Conservation (phyloP, 2,329 filamentous ascomycete species). For the Stachybotrys chartarum region DNA sequence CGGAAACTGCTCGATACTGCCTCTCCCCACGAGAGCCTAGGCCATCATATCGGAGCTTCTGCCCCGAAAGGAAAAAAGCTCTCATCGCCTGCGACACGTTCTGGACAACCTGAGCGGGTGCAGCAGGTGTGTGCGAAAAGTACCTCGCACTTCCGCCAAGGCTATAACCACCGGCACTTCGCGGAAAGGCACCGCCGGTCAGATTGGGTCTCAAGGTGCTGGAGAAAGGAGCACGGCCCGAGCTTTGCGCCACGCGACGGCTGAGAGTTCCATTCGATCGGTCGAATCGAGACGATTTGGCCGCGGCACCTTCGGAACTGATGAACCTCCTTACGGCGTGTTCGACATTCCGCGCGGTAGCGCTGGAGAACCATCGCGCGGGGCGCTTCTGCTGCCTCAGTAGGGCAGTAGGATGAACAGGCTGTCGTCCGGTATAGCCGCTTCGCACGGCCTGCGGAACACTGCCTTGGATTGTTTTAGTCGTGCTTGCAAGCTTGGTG, state of each 20-base stretch:
- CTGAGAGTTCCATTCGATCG: slow-evolving; percentile 42
- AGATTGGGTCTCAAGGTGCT: slow-evolving; percentile 85
- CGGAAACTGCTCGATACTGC: slow-evolving; percentile 70
- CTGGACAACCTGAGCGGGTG: slow-evolving; percentile 83
- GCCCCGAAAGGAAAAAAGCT: slow-evolving; percentile 85
- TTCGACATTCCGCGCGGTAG: slow-evolving; percentile 33
- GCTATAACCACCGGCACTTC: slow-evolving; percentile 84
- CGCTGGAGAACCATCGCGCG: slow-evolving; percentile 41
- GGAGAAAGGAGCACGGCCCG: slow-evolving; percentile 77
- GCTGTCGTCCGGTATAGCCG: slow-evolving; percentile 35
- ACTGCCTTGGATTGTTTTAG: slow-evolving; percentile 36
- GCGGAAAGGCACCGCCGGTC: slow-evolving; percentile 76
- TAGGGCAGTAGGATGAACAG: slow-evolving; percentile 45
- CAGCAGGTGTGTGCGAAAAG: slow-evolving; percentile 82
- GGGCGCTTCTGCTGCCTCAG: slow-evolving; percentile 40
- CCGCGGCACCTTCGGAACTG: slow-evolving; percentile 26
- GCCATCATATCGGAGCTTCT: slow-evolving; percentile 83
- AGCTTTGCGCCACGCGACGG: slow-evolving; percentile 50
- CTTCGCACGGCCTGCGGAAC: slow-evolving; percentile 37
- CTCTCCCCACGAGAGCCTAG: slow-evolving; percentile 66
- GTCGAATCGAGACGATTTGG: slow-evolving; percentile 31
- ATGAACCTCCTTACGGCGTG: slow-evolving; percentile 44
- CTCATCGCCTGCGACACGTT: slow-evolving; percentile 93
- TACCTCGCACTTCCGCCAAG: slow-evolving; percentile 69
- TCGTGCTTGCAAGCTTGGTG: slow-evolving; percentile 37